Percentiles rank a stretch among this genome's conserved stretches.
Evolutionary conservation across 768 basidiomycete species (phyloP).

Genomic region (Lactarius indigo): DNA sequence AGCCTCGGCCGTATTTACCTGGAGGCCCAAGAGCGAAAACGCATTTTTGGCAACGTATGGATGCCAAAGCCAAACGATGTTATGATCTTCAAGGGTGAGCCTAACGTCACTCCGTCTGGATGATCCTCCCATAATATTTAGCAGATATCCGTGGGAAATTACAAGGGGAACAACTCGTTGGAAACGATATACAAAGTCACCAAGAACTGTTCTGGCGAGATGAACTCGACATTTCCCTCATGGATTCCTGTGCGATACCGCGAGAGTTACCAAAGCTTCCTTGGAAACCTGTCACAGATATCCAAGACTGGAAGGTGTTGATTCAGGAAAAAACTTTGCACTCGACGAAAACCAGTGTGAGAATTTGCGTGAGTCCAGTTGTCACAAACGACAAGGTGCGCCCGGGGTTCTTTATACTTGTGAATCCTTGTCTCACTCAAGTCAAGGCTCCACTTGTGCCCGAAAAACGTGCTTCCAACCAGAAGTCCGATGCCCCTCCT

Average conservation of each 20-base stretch:
- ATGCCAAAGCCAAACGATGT: background rate
- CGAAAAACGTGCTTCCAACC: background rate
- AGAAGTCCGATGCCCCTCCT: background rate
- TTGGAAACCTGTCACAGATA: background rate
- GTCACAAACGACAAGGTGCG: background rate
- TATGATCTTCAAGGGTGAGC: constrained; percentile 3
- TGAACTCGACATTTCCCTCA: background rate
- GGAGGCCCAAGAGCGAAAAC: background rate
- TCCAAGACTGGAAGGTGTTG: background rate
- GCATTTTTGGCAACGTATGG: constrained; percentile 5
- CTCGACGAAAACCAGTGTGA: background rate
- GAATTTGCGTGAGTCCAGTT: background rate
- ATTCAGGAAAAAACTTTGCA: background rate
- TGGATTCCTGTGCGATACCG: background rate
- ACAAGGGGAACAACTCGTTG: background rate
- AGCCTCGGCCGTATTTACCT: background rate
- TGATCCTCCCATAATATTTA: background rate
- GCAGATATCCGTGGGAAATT: background rate
- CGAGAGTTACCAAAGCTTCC: background rate
- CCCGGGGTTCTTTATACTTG: background rate
- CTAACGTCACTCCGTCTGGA: background rate
- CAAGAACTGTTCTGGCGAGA: background rate
- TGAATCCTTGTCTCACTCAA: background rate
- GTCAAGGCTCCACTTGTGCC: background rate
- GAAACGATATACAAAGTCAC: background rate